phyloP scores from a whole-genome alignment of 2,329 filamentous ascomycete genomes.

The Alternaria arborescens region DNA sequence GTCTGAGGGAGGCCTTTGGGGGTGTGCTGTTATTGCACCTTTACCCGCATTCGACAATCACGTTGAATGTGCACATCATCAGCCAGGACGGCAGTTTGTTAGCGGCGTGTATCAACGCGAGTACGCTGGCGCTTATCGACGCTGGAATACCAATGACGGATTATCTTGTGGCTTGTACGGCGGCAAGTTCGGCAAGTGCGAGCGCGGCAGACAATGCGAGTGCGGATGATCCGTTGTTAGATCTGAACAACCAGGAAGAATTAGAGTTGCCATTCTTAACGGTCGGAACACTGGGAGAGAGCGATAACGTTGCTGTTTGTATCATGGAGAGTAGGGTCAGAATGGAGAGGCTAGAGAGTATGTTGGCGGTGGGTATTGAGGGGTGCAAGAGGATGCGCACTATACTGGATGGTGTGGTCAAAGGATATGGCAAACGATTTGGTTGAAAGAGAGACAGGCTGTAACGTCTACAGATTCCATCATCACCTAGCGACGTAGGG shows the following conservation, averaged over 20 bases:
- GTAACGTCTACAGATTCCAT: neutral
- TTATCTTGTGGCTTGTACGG: slow-evolving; percentile 87
- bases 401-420: slow-evolving; percentile 81
- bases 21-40: slow-evolving; percentile 83
- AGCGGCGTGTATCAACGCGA: slow-evolving; percentile 88
- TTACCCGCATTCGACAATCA: slow-evolving; percentile 87
- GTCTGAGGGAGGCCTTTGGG: slow-evolving; percentile 78
- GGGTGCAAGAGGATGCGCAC: slow-evolving; percentile 86
- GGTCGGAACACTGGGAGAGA: slow-evolving; percentile 78
- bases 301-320: slow-evolving; percentile 78
- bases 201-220: slow-evolving; percentile 65
- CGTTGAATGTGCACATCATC: slow-evolving; percentile 84
- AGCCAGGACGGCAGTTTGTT: slow-evolving; percentile 90
- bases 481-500: neutral
- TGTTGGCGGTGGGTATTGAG: slow-evolving; percentile 91
- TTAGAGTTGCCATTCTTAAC: slow-evolving; percentile 90
- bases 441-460: slow-evolving; percentile 22
- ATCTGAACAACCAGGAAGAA: slow-evolving; percentile 82
- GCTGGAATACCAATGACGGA: slow-evolving; percentile 95
- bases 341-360: slow-evolving; percentile 81
- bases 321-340: slow-evolving; percentile 91
- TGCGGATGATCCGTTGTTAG: slow-evolving; percentile 77
- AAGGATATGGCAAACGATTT: slow-evolving; percentile 48
- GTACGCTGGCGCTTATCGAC: slow-evolving; percentile 90
- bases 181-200: slow-evolving; percentile 75